These are phyloP conservation scores for Colletotrichum orchidophilum DNA, from an alignment of 2,329 filamentous ascomycete species.

Conservation along the genomic window DNA sequence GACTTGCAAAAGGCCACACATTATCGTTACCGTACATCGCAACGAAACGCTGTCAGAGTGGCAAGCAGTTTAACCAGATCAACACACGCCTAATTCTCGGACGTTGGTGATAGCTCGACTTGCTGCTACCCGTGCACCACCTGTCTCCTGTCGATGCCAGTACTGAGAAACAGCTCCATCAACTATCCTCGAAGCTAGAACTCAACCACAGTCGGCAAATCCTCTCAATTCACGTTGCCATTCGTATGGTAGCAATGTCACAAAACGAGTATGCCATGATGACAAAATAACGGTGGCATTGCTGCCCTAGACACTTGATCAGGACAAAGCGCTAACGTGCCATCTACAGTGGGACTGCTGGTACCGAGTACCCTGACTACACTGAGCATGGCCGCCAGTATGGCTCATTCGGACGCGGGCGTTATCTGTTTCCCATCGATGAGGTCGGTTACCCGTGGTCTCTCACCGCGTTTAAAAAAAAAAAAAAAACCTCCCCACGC, in stretches of 20 bases:
- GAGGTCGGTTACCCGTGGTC: slow-evolving; percentile 59
- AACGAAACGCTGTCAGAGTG: background rate
- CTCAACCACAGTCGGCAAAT: background rate
- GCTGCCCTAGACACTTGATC: background rate
- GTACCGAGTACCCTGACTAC: slow-evolving; percentile 46
- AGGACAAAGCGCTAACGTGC: background rate
- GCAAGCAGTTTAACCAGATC: background rate
- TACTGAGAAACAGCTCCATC: background rate
- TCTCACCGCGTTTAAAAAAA: background rate
- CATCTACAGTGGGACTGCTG: slow-evolving; percentile 15
- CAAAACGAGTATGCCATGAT: slow-evolving; percentile 40
- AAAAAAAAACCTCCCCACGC: background rate
- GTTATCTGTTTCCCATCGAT: slow-evolving; percentile 83
- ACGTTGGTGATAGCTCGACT: background rate
- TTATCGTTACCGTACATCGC: background rate
- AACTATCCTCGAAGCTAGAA: background rate
- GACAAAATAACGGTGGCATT: background rate
- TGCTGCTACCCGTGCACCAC: background rate
- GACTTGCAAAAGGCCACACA: background rate
- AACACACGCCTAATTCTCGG: background rate
- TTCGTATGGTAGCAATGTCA: slow-evolving; percentile 43
- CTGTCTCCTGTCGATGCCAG: background rate
- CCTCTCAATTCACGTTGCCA: background rate
- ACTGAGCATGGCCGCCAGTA: slow-evolving; percentile 76
- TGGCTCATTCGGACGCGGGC: slow-evolving; percentile 72